Conservation (phyloP, 192 early-diverging fungal genomes). For the Coemansia sp. region DNA sequence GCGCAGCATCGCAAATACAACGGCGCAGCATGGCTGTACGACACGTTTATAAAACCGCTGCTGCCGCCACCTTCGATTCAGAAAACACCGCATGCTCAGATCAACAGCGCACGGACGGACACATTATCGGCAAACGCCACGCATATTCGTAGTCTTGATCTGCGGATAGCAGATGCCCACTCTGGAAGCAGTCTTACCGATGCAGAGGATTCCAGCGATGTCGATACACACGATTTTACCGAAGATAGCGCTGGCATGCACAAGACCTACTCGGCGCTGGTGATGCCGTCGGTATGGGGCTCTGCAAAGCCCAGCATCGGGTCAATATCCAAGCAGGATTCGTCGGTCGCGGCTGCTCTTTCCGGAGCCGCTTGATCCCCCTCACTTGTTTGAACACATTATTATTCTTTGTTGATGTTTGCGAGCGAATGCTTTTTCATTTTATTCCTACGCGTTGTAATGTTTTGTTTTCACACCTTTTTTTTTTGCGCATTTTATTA, state of each 20-base stretch:
- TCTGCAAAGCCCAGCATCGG: not conserved
- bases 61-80: conserved; percentile 30
- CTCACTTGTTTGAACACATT: not conserved
- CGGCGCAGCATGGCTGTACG: conserved; percentile 51
- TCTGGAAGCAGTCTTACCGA: not conserved
- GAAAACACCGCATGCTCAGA: not conserved
- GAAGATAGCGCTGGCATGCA: not conserved
- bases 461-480: not conserved
- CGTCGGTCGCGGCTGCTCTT: not conserved
- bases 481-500: not conserved
- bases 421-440: not conserved
- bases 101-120: not conserved
- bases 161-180: not conserved
- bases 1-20: conserved; percentile 53
- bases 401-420: conserved; percentile 4
- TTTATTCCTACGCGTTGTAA: not conserved
- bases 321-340: not conserved
- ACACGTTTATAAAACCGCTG: conserved; percentile 42
- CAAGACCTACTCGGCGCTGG: conserved; percentile 18
- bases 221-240: not conserved
- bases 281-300: conserved; percentile 41
- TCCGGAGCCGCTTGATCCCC: not conserved
- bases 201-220: not conserved
- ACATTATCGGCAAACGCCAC: not conserved
- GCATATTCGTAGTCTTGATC: not conserved